Percentiles rank a stretch among this genome's conserved stretches.
phyloP scores from a whole-genome alignment of 2,329 filamentous ascomycete genomes.

The Pseudocercospora macadamiae region DNA sequence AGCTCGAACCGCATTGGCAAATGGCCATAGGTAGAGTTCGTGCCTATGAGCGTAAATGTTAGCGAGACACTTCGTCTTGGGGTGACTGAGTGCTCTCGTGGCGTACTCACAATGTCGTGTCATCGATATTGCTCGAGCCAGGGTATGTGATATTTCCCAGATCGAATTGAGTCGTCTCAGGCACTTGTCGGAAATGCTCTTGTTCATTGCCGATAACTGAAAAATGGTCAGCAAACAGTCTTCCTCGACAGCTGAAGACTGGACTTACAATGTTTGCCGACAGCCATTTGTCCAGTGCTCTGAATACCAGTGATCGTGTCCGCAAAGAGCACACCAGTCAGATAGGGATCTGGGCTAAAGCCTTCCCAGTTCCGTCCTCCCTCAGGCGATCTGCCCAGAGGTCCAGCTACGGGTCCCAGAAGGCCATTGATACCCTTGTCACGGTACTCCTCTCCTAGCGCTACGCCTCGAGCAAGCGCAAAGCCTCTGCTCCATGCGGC shows the following conservation, averaged over 20 bases:
- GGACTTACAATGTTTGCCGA: constrained; percentile 69
- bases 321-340: constrained; percentile 58
- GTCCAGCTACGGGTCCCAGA: constrained; percentile 76
- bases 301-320: constrained; percentile 79
- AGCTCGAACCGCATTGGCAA: constrained; percentile 54
- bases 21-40: constrained; percentile 46
- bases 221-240: neutral
- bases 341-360: constrained; percentile 73
- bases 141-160: constrained; percentile 47
- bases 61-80: too few relatives aligned
- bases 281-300: constrained; percentile 77
- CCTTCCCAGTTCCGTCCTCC: constrained; percentile 44
- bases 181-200: constrained; percentile 67
- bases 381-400: constrained; percentile 61
- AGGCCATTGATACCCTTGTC: constrained; percentile 75
- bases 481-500: constrained; percentile 79
- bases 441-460: constrained; percentile 75
- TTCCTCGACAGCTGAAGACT: neutral
- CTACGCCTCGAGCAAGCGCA: constrained; percentile 68
- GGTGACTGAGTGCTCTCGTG: neutral
- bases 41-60: too few relatives aligned
- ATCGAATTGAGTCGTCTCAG: constrained; percentile 54
- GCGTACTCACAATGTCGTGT: constrained; percentile 54
- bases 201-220: constrained; percentile 70
- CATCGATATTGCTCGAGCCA: constrained; percentile 63